These are phyloP conservation scores for Daphne laureola DNA, from an alignment of 441 rosid species.

Conservation along the genomic window DNA sequence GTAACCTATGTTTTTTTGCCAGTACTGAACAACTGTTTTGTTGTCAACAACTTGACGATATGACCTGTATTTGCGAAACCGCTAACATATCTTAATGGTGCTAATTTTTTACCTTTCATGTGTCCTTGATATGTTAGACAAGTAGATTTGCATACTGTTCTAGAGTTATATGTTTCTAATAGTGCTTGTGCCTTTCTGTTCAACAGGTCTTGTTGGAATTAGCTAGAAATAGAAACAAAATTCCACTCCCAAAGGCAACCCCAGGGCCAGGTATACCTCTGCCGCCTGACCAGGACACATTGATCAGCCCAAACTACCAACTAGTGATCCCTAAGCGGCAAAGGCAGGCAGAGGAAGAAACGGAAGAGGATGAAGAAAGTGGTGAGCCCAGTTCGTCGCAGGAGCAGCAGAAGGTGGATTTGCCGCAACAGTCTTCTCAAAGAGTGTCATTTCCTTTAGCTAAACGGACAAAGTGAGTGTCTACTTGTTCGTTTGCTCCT, in stretches of 20 bases:
- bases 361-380: constrained; percentile 61
- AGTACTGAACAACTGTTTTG: background rate
- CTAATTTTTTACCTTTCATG: no score
- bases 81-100: no score
- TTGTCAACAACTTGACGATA: background rate
- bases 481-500: no score
- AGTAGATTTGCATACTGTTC: no score
- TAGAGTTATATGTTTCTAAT: background rate
- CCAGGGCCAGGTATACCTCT: constrained; percentile 64
- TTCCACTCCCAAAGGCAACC: constrained; percentile 71
- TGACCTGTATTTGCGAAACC: no score
- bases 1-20: background rate
- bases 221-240: constrained; percentile 76
- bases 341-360: constrained; percentile 46
- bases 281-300: constrained; percentile 76
- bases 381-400: constrained; percentile 42
- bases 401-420: constrained; percentile 36
- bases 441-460: constrained; percentile 69
- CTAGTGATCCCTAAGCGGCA: constrained; percentile 57
- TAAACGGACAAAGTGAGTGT: constrained; percentile 39
- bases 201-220: constrained; percentile 60
- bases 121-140: no score
- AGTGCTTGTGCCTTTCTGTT: background rate
- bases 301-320: constrained; percentile 76
- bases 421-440: constrained; percentile 41